Base-by-base conservation (phyloP, 768 basidiomycete genomes). In the Lactarius vividus region DNA sequence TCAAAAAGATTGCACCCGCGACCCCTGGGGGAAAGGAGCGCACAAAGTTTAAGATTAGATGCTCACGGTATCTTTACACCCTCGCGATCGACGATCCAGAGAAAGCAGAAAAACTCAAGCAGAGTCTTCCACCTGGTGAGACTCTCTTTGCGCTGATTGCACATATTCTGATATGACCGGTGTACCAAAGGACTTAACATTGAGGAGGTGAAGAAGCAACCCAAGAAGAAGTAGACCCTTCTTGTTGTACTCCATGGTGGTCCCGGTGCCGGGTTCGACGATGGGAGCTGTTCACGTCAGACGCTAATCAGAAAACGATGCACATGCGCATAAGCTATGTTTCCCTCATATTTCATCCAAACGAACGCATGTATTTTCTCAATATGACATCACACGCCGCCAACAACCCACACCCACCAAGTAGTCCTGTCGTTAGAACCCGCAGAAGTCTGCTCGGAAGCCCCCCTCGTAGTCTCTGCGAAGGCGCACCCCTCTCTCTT, bases 41-140 rank as follows among this genome's bases (percentile, higher is more conserved):
- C 79, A 96, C 92, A 76, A 99, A 98, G 82, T 98, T 98, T 88
- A 99, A 99, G 86, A 87, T 99, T 76, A 86, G 97, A 77, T 98
- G 96, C 83, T 90, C 92, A 67, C 85, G 92, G 77, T 95, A 95
- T 79, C 88, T 96, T 68, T 99, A 99, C 88, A 98, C 97, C n/a
- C 86, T 98, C 70, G 86, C 88, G 68, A 79, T 98, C 76, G 91
- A 94, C 77, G 97, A 99, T 82, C 87, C 92, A 74, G 95, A 97
- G 79, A 98, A 98, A 85, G 96, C 97, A 46, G 95, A 97, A 78
- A 99, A 98, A 84, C 87, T 99, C 73, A 87, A 89, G 83, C 92
- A 92, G 83, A 89, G 88, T 74, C 83, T 99, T 59, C 96, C 96
- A 61, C 97, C 97, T 74, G 93, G 96, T 96, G 75, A 73, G 91